Percentiles rank a stretch among this genome's conserved stretches.
These are phyloP conservation scores for Penicillium palitans DNA, from an alignment of 2,329 filamentous ascomycete species.

Conservation along the genomic window DNA sequence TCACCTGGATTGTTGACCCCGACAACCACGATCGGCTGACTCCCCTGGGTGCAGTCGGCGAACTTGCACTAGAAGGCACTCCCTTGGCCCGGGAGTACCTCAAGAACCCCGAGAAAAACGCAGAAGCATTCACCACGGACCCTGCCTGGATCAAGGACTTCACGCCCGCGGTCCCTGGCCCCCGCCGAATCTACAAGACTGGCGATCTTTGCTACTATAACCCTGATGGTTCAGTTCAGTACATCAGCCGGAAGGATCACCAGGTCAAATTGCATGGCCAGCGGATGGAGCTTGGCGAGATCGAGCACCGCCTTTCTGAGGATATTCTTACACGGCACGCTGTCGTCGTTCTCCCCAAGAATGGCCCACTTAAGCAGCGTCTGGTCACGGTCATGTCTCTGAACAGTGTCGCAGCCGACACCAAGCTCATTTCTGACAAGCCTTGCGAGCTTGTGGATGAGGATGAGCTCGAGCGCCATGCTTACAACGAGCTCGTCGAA, in stretches of 20 bases:
- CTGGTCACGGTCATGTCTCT: slow-evolving; percentile 48
- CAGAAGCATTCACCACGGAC: slow-evolving; percentile 30
- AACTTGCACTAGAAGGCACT: slow-evolving; percentile 42
- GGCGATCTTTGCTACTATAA: slow-evolving; percentile 37
- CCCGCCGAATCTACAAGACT: slow-evolving; percentile 32
- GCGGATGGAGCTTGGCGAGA: slow-evolving; percentile 61
- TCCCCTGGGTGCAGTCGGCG: slow-evolving; percentile 40
- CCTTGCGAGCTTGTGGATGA: slow-evolving; percentile 36
- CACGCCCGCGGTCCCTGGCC: slow-evolving; percentile 8
- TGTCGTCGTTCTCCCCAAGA: slow-evolving; percentile 47
- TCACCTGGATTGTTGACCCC: slow-evolving; percentile 39
- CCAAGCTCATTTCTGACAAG: slow-evolving; percentile 32
- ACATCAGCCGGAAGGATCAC: slow-evolving; percentile 62
- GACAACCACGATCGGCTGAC: slow-evolving; percentile 34
- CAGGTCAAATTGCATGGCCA: slow-evolving; percentile 68
- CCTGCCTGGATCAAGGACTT: slow-evolving; percentile 30
- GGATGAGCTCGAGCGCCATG: slow-evolving; percentile 21
- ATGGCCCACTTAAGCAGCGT: slow-evolving; percentile 45
- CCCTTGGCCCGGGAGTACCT: slow-evolving; percentile 44
- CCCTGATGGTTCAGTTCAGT: slow-evolving; percentile 36
- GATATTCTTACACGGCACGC: slow-evolving; percentile 39
- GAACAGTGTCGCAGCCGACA: slow-evolving; percentile 26
- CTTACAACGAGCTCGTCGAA: slow-evolving; percentile 32
- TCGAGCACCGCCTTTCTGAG: slow-evolving; percentile 41
- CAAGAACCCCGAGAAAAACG: slow-evolving; percentile 39